Percentiles rank a stretch among this genome's conserved stretches.
Conservation (phyloP, 108 stramenopile genomes). For the Cyclostephanos tholiformis region DNA sequence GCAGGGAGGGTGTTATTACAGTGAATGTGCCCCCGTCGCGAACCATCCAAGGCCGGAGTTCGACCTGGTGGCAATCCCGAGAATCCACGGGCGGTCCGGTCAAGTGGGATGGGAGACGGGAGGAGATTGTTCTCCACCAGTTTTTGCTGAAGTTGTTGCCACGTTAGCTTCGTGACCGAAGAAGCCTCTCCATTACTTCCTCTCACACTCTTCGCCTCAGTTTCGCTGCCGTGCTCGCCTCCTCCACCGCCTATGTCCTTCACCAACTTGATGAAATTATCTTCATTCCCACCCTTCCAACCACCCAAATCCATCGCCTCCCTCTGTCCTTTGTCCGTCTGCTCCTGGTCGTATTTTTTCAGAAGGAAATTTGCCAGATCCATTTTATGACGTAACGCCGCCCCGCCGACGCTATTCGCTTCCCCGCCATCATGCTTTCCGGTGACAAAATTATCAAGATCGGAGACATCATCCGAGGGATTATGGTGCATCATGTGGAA, state of each 20-base stretch:
- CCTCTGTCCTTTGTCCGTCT: constrained; percentile 15
- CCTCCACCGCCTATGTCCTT: constrained; percentile 14
- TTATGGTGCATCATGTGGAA: constrained; percentile 35
- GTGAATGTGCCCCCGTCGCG: constrained; percentile 46
- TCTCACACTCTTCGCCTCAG: not conserved
- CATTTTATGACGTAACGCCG: constrained; percentile 40
- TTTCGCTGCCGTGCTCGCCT: not conserved
- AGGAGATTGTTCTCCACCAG: constrained; percentile 30
- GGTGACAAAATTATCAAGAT: constrained; percentile 19
- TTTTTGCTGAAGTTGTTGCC: constrained; percentile 27
- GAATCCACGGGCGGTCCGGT: constrained; percentile 61
- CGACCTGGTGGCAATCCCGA: constrained; percentile 55
- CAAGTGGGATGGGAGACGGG: constrained; percentile 29
- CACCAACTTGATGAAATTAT: constrained; percentile 28
- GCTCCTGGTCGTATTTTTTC: constrained; percentile 16
- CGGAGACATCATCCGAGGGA: constrained; percentile 27
- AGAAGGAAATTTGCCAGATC: constrained; percentile 38
- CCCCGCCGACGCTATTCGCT: constrained; percentile 29
- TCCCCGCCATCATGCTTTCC: constrained; percentile 10
- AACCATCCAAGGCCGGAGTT: constrained; percentile 41
- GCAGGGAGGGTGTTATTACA: constrained; percentile 31
- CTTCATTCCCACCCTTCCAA: constrained; percentile 38
- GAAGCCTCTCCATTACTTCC: not conserved
- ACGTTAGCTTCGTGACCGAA: constrained; percentile 9
- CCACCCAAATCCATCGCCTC: constrained; percentile 25